These are phyloP conservation scores for Pythium volutum DNA, from an alignment of 352 stramenopile species.

Conservation along the genomic window DNA sequence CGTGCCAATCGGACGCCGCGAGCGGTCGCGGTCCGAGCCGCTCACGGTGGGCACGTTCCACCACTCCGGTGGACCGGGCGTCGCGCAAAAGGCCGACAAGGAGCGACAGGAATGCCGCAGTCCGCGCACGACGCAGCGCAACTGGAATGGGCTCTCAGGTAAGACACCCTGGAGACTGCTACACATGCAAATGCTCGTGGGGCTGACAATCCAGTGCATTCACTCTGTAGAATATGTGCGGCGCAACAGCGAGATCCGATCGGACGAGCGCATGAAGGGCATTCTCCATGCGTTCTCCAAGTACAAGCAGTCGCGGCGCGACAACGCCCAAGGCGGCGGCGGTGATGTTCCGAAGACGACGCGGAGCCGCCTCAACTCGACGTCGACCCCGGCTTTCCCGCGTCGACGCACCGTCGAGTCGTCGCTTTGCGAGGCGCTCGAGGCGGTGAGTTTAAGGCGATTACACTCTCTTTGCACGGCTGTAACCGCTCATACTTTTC, in stretches of 20 bases:
- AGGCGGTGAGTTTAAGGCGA: conserved; percentile 11
- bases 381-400: neutral
- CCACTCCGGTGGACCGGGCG: neutral
- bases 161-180: too few species aligned
- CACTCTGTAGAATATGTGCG: conserved; percentile 5
- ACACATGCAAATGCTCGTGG: neutral
- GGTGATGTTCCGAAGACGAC: too few species aligned
- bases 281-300: conserved; percentile 19
- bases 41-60: conserved; percentile 12
- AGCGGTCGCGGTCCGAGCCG: conserved; percentile 23
- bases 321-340: neutral
- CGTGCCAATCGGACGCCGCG: neutral
- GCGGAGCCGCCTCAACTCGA: neutral
- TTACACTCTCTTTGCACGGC: neutral
- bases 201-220: neutral
- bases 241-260: conserved; percentile 37
- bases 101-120: conserved; percentile 40
- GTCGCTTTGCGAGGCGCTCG: conserved; percentile 17
- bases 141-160: conserved; percentile 66
- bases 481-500: neutral
- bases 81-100: conserved; percentile 10
- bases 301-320: conserved; percentile 22
- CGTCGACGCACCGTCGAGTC: conserved; percentile 20
- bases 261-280: conserved; percentile 15
- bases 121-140: conserved; percentile 42